Base-by-base conservation (phyloP, 1,139 yeast genomes). In the Sugiyamaella japonica region DNA sequence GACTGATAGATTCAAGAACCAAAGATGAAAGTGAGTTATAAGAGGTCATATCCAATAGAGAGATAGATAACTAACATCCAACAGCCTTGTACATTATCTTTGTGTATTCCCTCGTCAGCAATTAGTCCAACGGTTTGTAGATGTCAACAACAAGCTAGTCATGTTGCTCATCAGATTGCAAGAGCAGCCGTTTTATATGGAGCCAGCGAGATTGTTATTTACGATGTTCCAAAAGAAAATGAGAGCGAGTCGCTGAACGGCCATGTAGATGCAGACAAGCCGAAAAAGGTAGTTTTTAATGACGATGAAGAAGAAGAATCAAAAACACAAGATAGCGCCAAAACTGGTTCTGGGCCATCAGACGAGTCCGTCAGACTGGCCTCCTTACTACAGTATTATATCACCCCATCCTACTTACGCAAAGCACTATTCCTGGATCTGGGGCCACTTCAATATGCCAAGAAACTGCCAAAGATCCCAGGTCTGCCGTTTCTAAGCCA, bases 351-450 rank as follows among this genome's bases (percentile, higher is more conserved):
- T 39, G 61, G 56, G 54, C 59, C 66, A 53, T 57, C 71, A 58
- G 57, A 76, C 39, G 75, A 80, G 48, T 73, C 84, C 0, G 71
- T 84, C 65, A 65, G 84, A 15, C 76, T 89, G 46, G 95, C 95
- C 0, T 77, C 85, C 1, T 74, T 90, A 52, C 73, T 90, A 53
- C 96, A 89, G 67, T 90, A 76, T 66, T 89, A 89, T 64, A 82
- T 90, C 13, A 90, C 97, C 0, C 97, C 97, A 1, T 88, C 91
- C 49, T 89, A 90, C 66, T 75, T 90, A 40, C 79, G 85, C 23
- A 83, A 84, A 59, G 72, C 84, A 0, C 77, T 85, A 8, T 87
- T 90, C 71, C 76, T 77, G 56, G 72, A 75, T 52, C 59, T 67
- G 32, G 65, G 70, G 20, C 78, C 84, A 61, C 84, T 88, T 69